Evolutionary conservation across 352 stramenopile genomes (phyloP), one percentile per base, ranked within the genome.

Genomic region (Phytophthora cajani): DNA sequence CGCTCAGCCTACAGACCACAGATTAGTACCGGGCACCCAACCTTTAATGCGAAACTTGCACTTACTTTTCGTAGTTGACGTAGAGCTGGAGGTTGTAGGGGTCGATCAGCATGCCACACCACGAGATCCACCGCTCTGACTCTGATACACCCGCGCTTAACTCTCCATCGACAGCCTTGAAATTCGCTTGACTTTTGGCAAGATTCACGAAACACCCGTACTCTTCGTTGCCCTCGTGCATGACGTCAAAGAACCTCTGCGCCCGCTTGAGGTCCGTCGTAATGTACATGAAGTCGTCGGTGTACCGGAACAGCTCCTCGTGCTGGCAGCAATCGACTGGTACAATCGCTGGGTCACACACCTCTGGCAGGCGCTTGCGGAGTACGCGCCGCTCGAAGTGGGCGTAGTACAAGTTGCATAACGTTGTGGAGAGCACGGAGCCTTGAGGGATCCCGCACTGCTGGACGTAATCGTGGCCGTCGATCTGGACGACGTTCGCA

Each of bases 391-490:
- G 73, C 71, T 95, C 88, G 49, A 92, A 94, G 54, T 93, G 71
- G 14, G 83, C 86, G 50, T 91, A 93, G 66, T 94, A 95, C 16
- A 95, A 66, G 51, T 93, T 94, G 67, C 88, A 95, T 9, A 95
- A 68, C 7, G 84, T 86, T 5, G 88, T 93, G 7, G 88, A 95
- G 12, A 95, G 71, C 55, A 95, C 82, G 0, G 88, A 95, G n/a
- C 88, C 88, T 69, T 95, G 88, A 0, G 88, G 86, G 14, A 95
- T 95, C 0, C 87, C 88, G 69, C 88, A 77, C 17, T 56, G 57
- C 52, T 95, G 88, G 33, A 89, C 53, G 59, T 80, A 92, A 6
- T 81, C 54, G 7, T 80, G 70, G 1, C 76, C 73, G 23, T 90
- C 72, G 1, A 91, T 77, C 42, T 87, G 71, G 3, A 94, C 80